Conservation (phyloP, 805 yeast species). For the Maudiozyma pseudohumilis region DNA sequence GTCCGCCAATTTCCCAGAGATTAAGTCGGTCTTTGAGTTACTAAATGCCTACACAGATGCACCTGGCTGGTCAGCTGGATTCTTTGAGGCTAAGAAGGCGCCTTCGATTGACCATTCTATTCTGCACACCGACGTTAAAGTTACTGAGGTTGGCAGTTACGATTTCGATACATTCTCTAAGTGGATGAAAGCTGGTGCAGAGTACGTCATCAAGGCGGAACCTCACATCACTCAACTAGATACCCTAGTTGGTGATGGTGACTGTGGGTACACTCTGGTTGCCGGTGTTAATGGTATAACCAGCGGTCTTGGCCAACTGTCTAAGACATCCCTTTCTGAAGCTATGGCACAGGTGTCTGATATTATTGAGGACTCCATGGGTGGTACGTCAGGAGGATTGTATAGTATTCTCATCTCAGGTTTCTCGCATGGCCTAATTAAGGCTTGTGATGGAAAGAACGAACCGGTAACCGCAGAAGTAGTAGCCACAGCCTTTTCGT, state of each 20-base stretch:
- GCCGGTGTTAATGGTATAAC: constrained; percentile 71
- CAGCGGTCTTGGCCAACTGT: constrained; percentile 38
- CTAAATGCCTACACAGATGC: constrained; percentile 70
- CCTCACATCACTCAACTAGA: constrained; percentile 79
- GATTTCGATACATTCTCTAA: constrained; percentile 26
- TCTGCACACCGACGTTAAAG: constrained; percentile 26
- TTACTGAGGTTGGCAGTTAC: constrained; percentile 30
- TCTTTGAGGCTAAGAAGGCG: constrained; percentile 19
- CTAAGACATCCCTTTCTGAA: constrained; percentile 36
- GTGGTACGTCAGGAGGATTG: constrained; percentile 93
- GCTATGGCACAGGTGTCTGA: constrained; percentile 69
- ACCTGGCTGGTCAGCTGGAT: constrained; percentile 58
- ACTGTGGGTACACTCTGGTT: constrained; percentile 86
- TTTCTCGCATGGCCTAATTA: constrained; percentile 44
- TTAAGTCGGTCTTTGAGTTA: constrained; percentile 37
- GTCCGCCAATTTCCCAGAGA: constrained; percentile 27
- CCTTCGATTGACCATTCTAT: constrained; percentile 26
- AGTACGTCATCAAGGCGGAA: constrained; percentile 50
- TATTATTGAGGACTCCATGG: constrained; percentile 83
- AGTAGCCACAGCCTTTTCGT: constrained; percentile 40
- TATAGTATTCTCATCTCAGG: constrained; percentile 81
- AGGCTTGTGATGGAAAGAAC: constrained; percentile 15
- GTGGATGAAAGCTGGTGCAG: constrained; percentile 41
- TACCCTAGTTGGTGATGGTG: constrained; percentile 92
- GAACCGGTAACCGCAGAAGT: constrained; percentile 26